phyloP scores from a whole-genome alignment of 305 asterid genomes.

The Solanum aculeatissimum region DNA sequence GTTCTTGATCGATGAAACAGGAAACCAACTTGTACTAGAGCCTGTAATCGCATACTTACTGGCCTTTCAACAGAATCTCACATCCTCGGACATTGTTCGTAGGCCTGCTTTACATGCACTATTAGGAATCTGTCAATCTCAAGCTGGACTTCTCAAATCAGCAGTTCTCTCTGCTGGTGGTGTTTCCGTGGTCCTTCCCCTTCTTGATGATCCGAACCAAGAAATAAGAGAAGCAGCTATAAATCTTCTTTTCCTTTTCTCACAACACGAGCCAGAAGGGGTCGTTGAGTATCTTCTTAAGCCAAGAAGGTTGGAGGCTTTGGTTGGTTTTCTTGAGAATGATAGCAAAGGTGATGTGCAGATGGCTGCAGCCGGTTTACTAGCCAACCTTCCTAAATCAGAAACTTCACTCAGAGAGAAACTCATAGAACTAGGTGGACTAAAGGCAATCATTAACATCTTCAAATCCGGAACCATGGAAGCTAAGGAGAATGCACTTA shows the following conservation, averaged over 20 bases:
- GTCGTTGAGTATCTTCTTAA: constrained; percentile 52
- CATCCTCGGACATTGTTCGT: constrained; percentile 22
- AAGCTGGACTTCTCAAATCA: constrained; percentile 42
- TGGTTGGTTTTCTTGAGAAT: constrained; percentile 51
- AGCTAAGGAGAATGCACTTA: constrained; percentile 56
- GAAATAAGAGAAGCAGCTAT: constrained; percentile 50
- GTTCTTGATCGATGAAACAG: constrained; percentile 33
- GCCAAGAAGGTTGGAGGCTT: constrained; percentile 49
- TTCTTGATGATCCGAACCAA: constrained; percentile 47
- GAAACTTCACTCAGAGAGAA: constrained; percentile 33
- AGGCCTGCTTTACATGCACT: constrained; percentile 43
- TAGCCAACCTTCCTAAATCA: constrained; percentile 58
- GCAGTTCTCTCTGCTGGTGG: constrained; percentile 51
- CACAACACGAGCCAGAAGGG: constrained; percentile 56
- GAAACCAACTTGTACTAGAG: constrained; percentile 26
- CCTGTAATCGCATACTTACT: constrained; percentile 25
- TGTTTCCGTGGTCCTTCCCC: constrained; percentile 37
- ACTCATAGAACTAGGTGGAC: constrained; percentile 47
- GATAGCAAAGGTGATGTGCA: constrained; percentile 37
- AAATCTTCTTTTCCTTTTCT: constrained; percentile 46
- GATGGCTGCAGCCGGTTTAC: constrained; percentile 56
- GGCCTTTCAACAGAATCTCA: constrained; percentile 39
- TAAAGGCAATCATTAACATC: constrained; percentile 36
- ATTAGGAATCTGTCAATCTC: constrained; percentile 39
- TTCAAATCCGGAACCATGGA: constrained; percentile 29